Evolutionary conservation across 1,139 yeast species (phyloP), one percentile per base, ranked within the genome.

Genomic region (Torulaspora pretoriensis): DNA sequence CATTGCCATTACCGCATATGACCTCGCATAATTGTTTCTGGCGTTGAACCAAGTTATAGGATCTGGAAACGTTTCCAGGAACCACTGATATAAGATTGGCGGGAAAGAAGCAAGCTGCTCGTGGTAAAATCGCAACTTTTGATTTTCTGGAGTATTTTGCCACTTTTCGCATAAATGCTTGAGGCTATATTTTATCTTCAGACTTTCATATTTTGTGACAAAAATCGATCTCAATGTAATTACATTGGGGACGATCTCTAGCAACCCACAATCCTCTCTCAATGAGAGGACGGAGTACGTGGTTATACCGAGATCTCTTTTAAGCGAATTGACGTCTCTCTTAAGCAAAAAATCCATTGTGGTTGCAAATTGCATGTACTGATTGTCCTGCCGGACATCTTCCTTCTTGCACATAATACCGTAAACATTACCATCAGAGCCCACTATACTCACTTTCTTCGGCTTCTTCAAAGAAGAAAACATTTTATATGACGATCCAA

Each of bases 1-100:
- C 72, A 94, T 89, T 0, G 97, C 90, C 98, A 94, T 94, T 0
- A 90, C 98, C 0, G 97, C 97, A 23, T 87, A 71, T 0, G 96
- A 81, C 43, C 96, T 72, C 0, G 87, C 80, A 61, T 78, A 94
- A 23, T 74, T 71, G 39, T 81, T 81, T 46, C 97, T 71, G 1
- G 94, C 87, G 41, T 75, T 74, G 51, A 88, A 83, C 98, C 98
- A 94, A 1, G 80, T 72, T 9, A 82, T 76, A 0, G 98, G 97
- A 53, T 90, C 96, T 0, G 97, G 88, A 58, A 89, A 90, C 44
- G 78, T 83, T 51, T 86, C 92, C 33, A 88, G 72, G 56, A 86
- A 89, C 97, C 97, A 92, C 43, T 81, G 79, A 55, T 83, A 82
- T 27, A 94, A 68, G 0, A 88, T 88, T 0, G 97, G 95, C 1